phyloP scores from a whole-genome alignment of 2,329 filamentous ascomycete species.

The Acarospora socialis region DNA sequence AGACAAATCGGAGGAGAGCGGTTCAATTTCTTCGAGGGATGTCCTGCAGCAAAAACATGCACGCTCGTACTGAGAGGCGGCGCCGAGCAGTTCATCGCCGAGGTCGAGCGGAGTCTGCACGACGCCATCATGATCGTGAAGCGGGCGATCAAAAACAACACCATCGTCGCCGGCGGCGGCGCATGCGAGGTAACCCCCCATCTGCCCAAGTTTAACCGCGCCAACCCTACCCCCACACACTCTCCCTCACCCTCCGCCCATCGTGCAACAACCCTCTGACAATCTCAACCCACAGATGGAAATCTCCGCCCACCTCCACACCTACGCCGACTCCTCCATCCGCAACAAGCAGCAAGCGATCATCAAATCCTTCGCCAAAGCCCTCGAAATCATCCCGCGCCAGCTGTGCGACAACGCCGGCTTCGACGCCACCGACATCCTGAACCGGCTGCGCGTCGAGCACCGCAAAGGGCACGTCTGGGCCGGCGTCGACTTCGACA shows the following conservation, averaged over 20 bases:
- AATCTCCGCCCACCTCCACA: conserved; percentile 81
- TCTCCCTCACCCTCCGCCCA: background rate
- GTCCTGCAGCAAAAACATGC: conserved; percentile 90
- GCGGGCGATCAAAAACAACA: conserved; percentile 87
- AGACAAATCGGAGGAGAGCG: conserved; percentile 93
- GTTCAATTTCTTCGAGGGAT: conserved; percentile 97
- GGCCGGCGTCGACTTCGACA: conserved; percentile 89
- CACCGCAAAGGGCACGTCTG: conserved; percentile 85
- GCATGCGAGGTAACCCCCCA: conserved; percentile 48
- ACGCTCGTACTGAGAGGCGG: conserved; percentile 89
- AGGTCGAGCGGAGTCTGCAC: conserved; percentile 93
- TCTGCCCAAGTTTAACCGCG: background rate
- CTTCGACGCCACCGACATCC: conserved; percentile 94
- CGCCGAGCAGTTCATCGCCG: conserved; percentile 97
- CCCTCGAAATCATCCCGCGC: conserved; percentile 87
- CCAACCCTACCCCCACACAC: background rate
- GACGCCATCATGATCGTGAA: conserved; percentile 99
- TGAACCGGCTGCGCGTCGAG: conserved; percentile 91
- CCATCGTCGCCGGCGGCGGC: conserved; percentile 88
- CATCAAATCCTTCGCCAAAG: conserved; percentile 91
- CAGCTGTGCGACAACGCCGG: conserved; percentile 98
- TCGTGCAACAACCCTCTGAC: background rate
- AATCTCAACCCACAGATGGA: conserved; percentile 53
- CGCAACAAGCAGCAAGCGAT: conserved; percentile 92
- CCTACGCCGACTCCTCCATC: conserved; percentile 83